These are phyloP conservation scores for Phytopythium montanum DNA, from an alignment of 352 stramenopile genomes.

Conservation along the genomic window DNA sequence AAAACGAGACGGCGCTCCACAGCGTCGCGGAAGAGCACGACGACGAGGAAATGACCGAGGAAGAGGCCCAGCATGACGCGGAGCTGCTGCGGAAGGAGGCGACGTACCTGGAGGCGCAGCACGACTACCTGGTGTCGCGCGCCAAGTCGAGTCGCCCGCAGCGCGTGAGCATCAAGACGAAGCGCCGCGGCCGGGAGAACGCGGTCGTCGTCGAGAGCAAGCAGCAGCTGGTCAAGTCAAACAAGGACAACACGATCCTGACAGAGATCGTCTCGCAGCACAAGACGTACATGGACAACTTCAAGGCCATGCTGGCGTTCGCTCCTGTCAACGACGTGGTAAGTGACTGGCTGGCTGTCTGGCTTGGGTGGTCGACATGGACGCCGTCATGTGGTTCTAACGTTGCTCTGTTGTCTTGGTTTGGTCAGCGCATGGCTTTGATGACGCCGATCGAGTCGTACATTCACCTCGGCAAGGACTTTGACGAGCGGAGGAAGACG, in stretches of 20 bases:
- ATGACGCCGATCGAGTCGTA: conserved; percentile 81
- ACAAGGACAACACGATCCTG: conserved; percentile 46
- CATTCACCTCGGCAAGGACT: conserved; percentile 58
- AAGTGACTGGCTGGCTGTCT: conserved; percentile 8
- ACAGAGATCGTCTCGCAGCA: conserved; percentile 61
- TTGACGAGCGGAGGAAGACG: conserved; percentile 53
- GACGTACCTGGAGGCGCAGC: conserved; percentile 67
- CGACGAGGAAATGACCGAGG: conserved; percentile 26
- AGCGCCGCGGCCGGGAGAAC: conserved; percentile 29
- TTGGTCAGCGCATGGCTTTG: conserved; percentile 53
- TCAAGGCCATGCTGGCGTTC: conserved; percentile 74
- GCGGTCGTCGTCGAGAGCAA: conserved; percentile 22
- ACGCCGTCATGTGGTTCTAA: background rate
- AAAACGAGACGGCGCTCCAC: conserved; percentile 12
- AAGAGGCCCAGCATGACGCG: conserved; percentile 42
- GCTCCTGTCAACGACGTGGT: conserved; percentile 73
- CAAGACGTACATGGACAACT: conserved; percentile 71
- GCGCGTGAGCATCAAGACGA: conserved; percentile 44
- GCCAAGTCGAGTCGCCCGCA: conserved; percentile 36
- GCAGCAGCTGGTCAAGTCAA: conserved; percentile 35
- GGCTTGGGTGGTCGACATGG: background rate
- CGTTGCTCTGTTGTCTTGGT: background rate
- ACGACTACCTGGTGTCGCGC: conserved; percentile 55
- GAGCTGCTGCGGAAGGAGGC: conserved; percentile 64
- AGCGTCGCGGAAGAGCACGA: conserved; percentile 16